Conservation (phyloP, 2,329 filamentous ascomycete genomes). For the Apiospora koreana region DNA sequence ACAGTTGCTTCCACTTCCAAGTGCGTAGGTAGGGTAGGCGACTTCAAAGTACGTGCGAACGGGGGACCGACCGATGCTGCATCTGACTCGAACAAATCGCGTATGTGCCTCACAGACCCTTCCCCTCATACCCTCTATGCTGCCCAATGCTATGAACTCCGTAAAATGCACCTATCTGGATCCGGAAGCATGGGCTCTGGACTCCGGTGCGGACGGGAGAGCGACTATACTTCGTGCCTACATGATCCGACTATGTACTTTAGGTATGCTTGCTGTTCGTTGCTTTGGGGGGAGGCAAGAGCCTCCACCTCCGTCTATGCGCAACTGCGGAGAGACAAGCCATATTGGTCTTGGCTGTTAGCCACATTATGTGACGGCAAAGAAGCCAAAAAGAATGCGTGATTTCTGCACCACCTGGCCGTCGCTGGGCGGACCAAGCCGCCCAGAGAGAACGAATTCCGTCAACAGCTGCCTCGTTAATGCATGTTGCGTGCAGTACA, state of each 20-base stretch:
- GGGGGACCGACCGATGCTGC: neutral
- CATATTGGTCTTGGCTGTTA: neutral
- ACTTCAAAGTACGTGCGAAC: neutral
- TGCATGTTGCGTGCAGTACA: neutral
- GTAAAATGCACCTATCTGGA: neutral
- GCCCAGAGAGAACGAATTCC: neutral
- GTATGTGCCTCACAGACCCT: neutral
- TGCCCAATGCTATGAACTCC: neutral
- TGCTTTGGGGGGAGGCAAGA: neutral
- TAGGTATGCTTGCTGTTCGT: neutral
- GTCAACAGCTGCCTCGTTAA: neutral
- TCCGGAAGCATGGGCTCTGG: constrained; percentile 1
- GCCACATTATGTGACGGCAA: neutral
- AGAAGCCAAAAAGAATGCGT: neutral
- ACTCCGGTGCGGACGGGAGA: constrained; percentile 1
- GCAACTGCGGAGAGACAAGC: neutral
- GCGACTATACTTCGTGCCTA: neutral
- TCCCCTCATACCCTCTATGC: neutral
- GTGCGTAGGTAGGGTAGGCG: too few species aligned
- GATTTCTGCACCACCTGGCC: neutral
- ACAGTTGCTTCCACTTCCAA: neutral
- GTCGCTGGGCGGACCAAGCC: neutral
- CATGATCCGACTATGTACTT: neutral
- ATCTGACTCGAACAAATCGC: neutral
- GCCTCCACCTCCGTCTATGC: neutral